phyloP scores from a whole-genome alignment of 2,329 filamentous ascomycete genomes.

The Colletotrichum sp. region DNA sequence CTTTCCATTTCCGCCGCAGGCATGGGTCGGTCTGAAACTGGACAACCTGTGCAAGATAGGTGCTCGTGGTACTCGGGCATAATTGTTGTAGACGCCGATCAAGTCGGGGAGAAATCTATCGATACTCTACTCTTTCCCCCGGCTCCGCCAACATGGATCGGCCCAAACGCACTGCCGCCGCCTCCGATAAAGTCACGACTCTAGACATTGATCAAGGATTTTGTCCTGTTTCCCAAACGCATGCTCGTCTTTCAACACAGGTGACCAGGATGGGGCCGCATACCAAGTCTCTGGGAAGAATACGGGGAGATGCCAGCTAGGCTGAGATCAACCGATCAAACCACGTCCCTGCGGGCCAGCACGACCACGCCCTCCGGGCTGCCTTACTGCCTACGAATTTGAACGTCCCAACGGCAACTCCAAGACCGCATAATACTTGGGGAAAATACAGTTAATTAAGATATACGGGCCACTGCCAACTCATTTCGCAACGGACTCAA shows the following conservation, averaged over 20 bases:
- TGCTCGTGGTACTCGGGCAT: neutral
- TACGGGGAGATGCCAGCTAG: neutral
- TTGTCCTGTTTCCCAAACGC: neutral
- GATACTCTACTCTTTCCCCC: neutral
- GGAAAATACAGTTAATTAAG: too few relatives aligned
- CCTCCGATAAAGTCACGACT: neutral
- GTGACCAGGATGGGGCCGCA: fast-evolving
- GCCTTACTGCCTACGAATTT: neutral
- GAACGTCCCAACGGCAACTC: too few relatives aligned
- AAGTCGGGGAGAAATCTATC: neutral
- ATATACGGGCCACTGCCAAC: too few relatives aligned
- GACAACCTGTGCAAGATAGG: neutral
- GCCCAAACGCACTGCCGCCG: neutral
- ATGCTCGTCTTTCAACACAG: neutral
- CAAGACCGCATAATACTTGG: too few relatives aligned
- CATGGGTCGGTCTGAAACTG: neutral
- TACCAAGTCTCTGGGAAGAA: neutral
- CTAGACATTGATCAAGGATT: neutral
- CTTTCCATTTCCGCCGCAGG: neutral
- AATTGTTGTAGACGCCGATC: neutral
- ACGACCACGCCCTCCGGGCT: neutral
- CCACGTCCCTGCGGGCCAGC: too few relatives aligned
- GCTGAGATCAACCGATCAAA: neutral
- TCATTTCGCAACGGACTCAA: too few relatives aligned
- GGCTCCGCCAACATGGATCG: neutral